Conservation (phyloP, 2,329 filamentous ascomycete genomes). For the Arthroderma uncinatum region DNA sequence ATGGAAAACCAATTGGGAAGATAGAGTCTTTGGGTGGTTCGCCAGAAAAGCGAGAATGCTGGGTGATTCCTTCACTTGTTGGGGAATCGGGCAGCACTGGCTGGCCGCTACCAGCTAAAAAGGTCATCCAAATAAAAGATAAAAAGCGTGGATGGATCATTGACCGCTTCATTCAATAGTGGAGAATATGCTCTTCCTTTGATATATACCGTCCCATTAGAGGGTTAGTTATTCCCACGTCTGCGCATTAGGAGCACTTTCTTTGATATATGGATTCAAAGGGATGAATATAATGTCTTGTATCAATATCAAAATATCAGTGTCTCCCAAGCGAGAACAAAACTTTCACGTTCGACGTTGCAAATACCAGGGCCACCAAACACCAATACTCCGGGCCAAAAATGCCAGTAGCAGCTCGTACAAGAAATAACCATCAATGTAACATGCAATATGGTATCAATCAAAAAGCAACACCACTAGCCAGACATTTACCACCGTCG, state of each 20-base stretch:
- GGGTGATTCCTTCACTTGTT: constrained; percentile 68
- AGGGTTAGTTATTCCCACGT: not conserved
- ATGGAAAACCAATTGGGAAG: constrained; percentile 87
- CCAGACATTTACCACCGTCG: not conserved
- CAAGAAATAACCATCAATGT: not conserved
- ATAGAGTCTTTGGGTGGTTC: constrained; percentile 42
- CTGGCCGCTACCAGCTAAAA: constrained; percentile 78
- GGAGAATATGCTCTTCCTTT: not conserved
- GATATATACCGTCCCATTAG: not conserved
- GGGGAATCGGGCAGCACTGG: constrained; percentile 57
- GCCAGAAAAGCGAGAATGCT: constrained; percentile 57
- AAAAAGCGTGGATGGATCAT: constrained; percentile 63
- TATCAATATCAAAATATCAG: not conserved
- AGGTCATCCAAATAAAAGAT: constrained; percentile 68
- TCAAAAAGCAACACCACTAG: not conserved
- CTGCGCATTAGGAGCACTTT: not conserved
- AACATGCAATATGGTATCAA: not conserved
- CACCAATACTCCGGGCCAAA: not conserved
- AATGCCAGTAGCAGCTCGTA: not conserved
- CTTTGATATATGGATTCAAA: not conserved
- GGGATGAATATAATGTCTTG: not conserved
- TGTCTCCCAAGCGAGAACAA: not conserved
- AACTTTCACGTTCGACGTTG: not conserved
- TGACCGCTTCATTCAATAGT: constrained; percentile 39
- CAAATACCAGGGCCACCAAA: not conserved